These are phyloP conservation scores for Penicillium sp. DNA, from an alignment of 2,329 filamentous ascomycete genomes.

Conservation along the genomic window DNA sequence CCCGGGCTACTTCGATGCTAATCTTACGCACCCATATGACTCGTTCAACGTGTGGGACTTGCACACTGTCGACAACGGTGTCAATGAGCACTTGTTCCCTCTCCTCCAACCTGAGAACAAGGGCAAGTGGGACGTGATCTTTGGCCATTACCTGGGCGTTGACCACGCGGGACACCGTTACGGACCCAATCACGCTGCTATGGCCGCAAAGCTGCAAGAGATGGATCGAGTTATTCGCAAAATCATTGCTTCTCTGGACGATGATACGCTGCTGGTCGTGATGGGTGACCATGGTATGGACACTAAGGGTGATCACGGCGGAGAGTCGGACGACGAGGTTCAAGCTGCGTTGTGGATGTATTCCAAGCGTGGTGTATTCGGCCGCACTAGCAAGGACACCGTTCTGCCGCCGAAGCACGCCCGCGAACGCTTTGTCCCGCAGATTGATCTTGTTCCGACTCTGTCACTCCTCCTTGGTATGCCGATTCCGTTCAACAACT, in stretches of 20 bases:
- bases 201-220: constrained; percentile 85
- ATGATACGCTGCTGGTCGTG: constrained; percentile 84
- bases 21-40: constrained; percentile 86
- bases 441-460: constrained; percentile 96
- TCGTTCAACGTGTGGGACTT: constrained; percentile 99
- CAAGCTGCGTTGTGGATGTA: constrained; percentile 99
- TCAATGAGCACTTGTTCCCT: constrained; percentile 81
- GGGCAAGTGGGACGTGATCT: constrained; percentile 85
- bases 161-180: constrained; percentile 97
- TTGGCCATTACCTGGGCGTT: constrained; percentile 92
- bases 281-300: constrained; percentile 99
- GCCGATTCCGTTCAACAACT: constrained; percentile 94
- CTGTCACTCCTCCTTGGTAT: constrained; percentile 84
- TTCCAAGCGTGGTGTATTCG: constrained; percentile 83
- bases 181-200: constrained; percentile 87
- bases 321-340: constrained; percentile 94
- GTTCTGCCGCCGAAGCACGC: constrained; percentile 65
- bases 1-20: constrained; percentile 86
- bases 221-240: constrained; percentile 82
- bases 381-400: constrained; percentile 67
- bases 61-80: constrained; percentile 94
- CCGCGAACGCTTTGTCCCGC: constrained; percentile 71
- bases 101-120: constrained; percentile 68
- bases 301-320: constrained; percentile 94
- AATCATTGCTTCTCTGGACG: constrained; percentile 73